Base-by-base conservation (phyloP, 2,329 filamentous ascomycete species). In the Cyclaneusma minus region DNA sequence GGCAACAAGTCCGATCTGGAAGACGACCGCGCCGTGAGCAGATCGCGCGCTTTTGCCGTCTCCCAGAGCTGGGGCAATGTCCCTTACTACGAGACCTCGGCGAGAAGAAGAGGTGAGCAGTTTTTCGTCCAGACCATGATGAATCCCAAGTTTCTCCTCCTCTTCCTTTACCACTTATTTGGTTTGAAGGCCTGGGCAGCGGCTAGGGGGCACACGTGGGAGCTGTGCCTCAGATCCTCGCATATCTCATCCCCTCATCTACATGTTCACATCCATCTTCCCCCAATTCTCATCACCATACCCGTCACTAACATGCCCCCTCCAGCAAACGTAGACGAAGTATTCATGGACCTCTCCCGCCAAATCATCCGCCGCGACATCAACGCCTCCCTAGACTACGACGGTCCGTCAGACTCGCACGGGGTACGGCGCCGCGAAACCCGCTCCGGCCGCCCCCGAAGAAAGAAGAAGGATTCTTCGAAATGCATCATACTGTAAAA, bases 1-100 rank as follows among this genome's bases (percentile, higher is more conserved):
- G 75, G 75, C 33, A 81, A 80, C 50, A 80, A 80, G 45, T 75
- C 68, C 15, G 75, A 81, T 42, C 60, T 81, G 21, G 74, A 80
- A 52, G 73, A 79, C 42, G 72, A 79, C 46, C 68, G 75, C 13
- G 62, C 64, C 7, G 73, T 81, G 3, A 64, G 68, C 7, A 59
- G 73, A 28, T 62, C 68, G 17, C 60, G 62, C 30, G 75, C 74
- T 4, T 79, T 80, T 45, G 60, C 65, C 13, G 58, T 78, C 28
- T 71, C 67, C 18, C 71, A 78, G 41, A 64, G 60, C 34, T 81
- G 75, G 74, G 72, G 70, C 7, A 73, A 74, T 40, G 71, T 73
- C 16, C 75, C 75, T 3, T 80, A 80, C 45, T 81, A 80, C 45
- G 75, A 81, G 50, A 77, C 75, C 7, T 73, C 65, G 21, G 75